Conservation (phyloP, 169 alveolate species). For the Cryptosporidium andersoni region DNA sequence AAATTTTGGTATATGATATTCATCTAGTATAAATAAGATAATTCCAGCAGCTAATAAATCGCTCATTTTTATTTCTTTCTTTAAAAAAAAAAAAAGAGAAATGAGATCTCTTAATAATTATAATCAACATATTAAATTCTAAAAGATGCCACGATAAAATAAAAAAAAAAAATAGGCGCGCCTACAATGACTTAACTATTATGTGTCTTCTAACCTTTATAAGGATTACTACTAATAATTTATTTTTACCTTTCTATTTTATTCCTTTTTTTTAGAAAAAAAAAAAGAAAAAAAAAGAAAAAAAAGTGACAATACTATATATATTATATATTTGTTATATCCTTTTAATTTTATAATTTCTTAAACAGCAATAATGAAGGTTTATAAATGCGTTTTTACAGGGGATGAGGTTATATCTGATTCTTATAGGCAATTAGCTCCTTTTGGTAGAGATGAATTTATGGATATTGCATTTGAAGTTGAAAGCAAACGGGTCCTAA, state of each 20-base stretch:
- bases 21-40: constrained; percentile 10
- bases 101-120: constrained; percentile 4
- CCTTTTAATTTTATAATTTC: background rate
- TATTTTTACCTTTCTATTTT: too few relatives aligned
- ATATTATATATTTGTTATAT: too few relatives aligned
- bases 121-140: background rate
- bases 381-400: constrained; percentile 87
- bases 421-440: constrained; percentile 85
- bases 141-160: too few relatives aligned
- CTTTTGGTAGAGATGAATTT: constrained; percentile 84
- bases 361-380: constrained; percentile 72
- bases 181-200: too few relatives aligned
- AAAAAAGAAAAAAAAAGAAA: too few relatives aligned
- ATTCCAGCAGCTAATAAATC: constrained; percentile 52
- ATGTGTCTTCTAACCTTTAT: too few relatives aligned
- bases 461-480: constrained; percentile 89
- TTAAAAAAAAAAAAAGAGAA: background rate
- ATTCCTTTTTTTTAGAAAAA: too few relatives aligned
- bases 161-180: too few relatives aligned
- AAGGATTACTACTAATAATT: too few relatives aligned
- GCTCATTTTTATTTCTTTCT: background rate
- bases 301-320: too few relatives aligned
- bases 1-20: constrained; percentile 15
- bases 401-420: constrained; percentile 92
- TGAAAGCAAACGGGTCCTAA: constrained; percentile 83